Evolutionary conservation across 768 basidiomycete species (phyloP).

Genomic region (Tylopilus felleus): DNA sequence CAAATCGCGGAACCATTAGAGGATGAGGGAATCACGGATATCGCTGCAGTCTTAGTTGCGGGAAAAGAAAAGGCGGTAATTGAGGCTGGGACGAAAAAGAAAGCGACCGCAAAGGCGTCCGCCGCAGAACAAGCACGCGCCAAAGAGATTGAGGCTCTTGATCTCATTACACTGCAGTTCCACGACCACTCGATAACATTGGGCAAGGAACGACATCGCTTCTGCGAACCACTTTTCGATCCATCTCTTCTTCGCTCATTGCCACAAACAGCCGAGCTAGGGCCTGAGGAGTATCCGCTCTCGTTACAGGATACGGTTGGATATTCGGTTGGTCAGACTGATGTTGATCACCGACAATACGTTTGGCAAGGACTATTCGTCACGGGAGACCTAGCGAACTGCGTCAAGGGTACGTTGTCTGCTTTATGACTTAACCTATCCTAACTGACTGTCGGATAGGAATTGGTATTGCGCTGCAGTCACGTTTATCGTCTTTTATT

Average conservation of each 20-base stretch:
- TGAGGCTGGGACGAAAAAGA: constrained; percentile 79
- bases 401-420: constrained; percentile 59
- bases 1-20: constrained; percentile 60
- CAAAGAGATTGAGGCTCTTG: constrained; percentile 77
- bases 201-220: constrained; percentile 85
- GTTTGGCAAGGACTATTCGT: constrained; percentile 80
- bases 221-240: constrained; percentile 89
- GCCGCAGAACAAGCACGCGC: constrained; percentile 81
- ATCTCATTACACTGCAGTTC: constrained; percentile 76
- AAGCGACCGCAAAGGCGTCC: constrained; percentile 63
- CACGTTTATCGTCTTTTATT: constrained; percentile 62
- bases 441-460: constrained; percentile 37
- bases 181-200: constrained; percentile 67
- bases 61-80: constrained; percentile 91
- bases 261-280: constrained; percentile 24
- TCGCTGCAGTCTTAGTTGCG: constrained; percentile 84
- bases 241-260: constrained; percentile 51
- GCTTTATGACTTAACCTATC: background rate
- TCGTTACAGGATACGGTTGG: constrained; percentile 69
- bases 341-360: constrained; percentile 63
- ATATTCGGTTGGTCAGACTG: constrained; percentile 55
- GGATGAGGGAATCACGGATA: constrained; percentile 86
- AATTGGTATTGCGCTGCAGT: constrained; percentile 65
- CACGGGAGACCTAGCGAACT: constrained; percentile 70
- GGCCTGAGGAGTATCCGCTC: constrained; percentile 22